Conservation (phyloP, 768 basidiomycete genomes). For the Suillus subalutaceus region DNA sequence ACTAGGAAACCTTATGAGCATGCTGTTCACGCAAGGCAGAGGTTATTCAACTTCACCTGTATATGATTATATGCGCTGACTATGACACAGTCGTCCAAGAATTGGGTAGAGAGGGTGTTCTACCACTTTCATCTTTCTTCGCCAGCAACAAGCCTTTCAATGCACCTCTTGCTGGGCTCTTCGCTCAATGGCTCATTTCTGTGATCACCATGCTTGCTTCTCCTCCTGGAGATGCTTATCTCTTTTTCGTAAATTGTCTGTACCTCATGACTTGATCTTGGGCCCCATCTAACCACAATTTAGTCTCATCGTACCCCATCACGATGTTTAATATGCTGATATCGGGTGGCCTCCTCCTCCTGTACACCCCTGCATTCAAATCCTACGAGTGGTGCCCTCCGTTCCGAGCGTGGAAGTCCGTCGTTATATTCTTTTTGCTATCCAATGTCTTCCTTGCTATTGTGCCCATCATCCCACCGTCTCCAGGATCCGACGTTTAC, state of each 20-base stretch:
- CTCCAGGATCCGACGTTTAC: constrained; percentile 52
- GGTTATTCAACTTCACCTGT: constrained; percentile 39
- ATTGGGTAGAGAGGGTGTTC: constrained; percentile 69
- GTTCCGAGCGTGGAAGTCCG: constrained; percentile 54
- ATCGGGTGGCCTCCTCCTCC: constrained; percentile 62
- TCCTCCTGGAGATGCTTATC: constrained; percentile 76
- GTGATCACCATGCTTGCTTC: constrained; percentile 54
- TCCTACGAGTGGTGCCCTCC: constrained; percentile 65
- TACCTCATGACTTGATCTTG: constrained; percentile 3
- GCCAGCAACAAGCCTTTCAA: constrained; percentile 72
- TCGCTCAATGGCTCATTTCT: constrained; percentile 63
- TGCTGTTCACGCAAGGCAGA: constrained; percentile 68
- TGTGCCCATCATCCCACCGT: constrained; percentile 67
- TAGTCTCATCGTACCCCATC: constrained; percentile 62
- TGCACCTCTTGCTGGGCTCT: constrained; percentile 65
- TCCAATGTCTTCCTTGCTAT: constrained; percentile 68
- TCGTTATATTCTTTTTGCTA: constrained; percentile 57
- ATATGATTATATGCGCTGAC: constrained; percentile 11
- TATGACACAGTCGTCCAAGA: constrained; percentile 63
- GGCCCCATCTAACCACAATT: background rate
- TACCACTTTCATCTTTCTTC: constrained; percentile 69
- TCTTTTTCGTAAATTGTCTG: constrained; percentile 69
- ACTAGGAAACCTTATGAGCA: constrained; percentile 63
- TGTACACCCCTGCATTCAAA: constrained; percentile 50
- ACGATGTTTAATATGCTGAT: constrained; percentile 62